Conservation (phyloP, 129 eudicot species). For the Dittrichia graveolens region DNA sequence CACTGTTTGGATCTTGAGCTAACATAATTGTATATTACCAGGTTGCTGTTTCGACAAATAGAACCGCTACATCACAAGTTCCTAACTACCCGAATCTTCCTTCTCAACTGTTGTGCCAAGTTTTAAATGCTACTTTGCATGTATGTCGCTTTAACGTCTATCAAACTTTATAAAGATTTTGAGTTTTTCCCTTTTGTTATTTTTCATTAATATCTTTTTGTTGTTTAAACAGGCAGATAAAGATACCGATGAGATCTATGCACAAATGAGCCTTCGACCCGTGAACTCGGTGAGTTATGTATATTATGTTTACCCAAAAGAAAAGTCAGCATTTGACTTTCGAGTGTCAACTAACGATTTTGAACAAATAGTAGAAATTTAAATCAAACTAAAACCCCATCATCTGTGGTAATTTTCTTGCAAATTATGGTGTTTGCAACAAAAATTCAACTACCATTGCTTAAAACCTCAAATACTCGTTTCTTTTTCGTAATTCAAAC, state of each 20-base stretch:
- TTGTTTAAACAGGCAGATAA: constrained; percentile 78
- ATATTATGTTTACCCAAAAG: background rate
- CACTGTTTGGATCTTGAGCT: constrained; percentile 6
- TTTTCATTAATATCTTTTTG: background rate
- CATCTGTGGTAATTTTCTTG: background rate
- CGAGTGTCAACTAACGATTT: constrained; percentile 13
- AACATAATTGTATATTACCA: constrained; percentile 30
- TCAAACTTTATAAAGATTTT: background rate
- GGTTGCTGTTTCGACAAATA: constrained; percentile 96
- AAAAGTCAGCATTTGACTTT: constrained; percentile 26
- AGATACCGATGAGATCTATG: constrained; percentile 96
- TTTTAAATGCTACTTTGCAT: constrained; percentile 89
- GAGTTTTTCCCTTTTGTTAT: background rate
- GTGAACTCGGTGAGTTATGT: constrained; percentile 76
- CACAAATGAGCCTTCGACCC: constrained; percentile 99
- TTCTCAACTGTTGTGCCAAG: constrained; percentile 94
- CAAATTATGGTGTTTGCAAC: no score
- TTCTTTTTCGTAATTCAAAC: no score
- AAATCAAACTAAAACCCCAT: background rate
- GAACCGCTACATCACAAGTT: constrained; percentile 89
- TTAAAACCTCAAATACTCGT: background rate
- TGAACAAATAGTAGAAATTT: background rate
- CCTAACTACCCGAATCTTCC: constrained; percentile 98
- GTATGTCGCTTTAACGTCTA: constrained; percentile 44
- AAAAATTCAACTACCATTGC: background rate